Evolutionary conservation across 305 asterid genomes (phyloP).

Genomic region (Solanum hybrid): DNA sequence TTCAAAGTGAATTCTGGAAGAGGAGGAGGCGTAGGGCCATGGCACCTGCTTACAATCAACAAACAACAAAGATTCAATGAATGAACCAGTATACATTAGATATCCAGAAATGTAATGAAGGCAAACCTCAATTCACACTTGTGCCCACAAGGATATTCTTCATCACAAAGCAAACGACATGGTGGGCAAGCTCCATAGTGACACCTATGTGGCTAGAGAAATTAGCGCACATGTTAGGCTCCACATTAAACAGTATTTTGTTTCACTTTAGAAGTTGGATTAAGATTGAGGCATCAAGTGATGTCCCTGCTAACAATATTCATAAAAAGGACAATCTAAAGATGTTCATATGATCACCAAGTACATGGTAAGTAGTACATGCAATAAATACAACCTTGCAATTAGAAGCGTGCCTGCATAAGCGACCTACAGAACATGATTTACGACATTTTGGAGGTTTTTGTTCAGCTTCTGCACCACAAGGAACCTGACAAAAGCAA

Average conservation of each 20-base stretch:
- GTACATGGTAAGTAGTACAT: conserved; percentile 1
- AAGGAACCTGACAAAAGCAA: conserved; percentile 65
- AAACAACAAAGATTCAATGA: conserved; percentile 4
- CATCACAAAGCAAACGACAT: conserved; percentile 65
- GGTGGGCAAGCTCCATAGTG: conserved; percentile 92
- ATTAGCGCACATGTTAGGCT: not conserved
- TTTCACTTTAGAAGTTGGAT: not conserved
- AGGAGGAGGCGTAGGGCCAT: conserved; percentile 84
- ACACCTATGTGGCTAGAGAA: conserved; percentile 84
- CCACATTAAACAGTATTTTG: not conserved
- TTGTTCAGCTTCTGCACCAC: conserved; percentile 83
- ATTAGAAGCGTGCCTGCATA: conserved; percentile 56
- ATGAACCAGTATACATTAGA: not conserved
- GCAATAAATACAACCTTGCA: conserved; percentile 50
- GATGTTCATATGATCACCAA: not conserved
- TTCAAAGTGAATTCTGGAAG: conserved; percentile 76
- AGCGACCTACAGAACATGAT: conserved; percentile 49
- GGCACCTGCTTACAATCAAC: conserved; percentile 50
- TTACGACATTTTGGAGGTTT: conserved; percentile 84
- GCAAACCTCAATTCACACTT: conserved; percentile 72
- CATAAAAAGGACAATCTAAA: not conserved
- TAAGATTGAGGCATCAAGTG: not conserved
- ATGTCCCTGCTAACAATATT: not conserved
- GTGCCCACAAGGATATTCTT: conserved; percentile 71
- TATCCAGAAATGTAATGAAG: conserved; percentile 6